phyloP scores from a whole-genome alignment of 495 filamentous ascomycete species.

The Lasiosphaeria miniovina region DNA sequence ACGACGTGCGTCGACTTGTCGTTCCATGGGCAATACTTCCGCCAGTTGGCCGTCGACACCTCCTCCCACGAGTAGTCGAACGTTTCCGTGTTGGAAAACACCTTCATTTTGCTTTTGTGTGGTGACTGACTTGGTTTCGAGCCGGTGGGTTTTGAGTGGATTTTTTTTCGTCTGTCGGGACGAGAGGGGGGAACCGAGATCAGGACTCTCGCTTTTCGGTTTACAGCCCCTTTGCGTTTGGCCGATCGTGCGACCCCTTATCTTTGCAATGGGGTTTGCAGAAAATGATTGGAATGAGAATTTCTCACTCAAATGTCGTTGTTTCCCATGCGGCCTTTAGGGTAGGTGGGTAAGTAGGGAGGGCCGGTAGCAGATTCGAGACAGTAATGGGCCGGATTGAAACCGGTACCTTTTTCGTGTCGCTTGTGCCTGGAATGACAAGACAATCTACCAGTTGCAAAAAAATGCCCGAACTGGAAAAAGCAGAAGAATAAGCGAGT shows the following conservation, averaged over 20 bases:
- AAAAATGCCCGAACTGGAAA: neutral
- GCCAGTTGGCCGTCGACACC: conserved; percentile 98
- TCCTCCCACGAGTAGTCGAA: conserved; percentile 99
- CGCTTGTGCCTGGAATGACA: neutral
- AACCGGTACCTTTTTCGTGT: too few relatives aligned
- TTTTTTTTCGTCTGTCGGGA: conserved; percentile 4
- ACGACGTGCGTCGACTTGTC: conserved; percentile 90
- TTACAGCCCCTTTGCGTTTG: too few relatives aligned
- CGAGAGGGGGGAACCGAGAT: neutral
- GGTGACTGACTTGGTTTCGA: neutral
- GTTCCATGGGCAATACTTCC: conserved; percentile 98
- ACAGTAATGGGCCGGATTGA: neutral
- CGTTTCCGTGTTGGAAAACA: conserved; percentile 81
- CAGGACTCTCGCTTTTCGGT: neutral
- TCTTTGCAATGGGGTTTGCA: neutral
- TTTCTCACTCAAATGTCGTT: neutral
- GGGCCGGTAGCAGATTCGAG: neutral
- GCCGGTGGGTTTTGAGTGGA: neutral
- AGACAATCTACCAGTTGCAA: neutral
- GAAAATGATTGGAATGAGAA: neutral
- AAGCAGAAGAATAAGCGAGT: neutral
- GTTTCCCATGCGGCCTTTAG: neutral
- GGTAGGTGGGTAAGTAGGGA: neutral
- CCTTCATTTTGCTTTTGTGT: conserved; percentile 66
- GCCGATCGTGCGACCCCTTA: too few relatives aligned